Evolutionary conservation across 2,329 filamentous ascomycete species (phyloP), one percentile per base, ranked within the genome.

Genomic region (Pestalotiopsis sp.): DNA sequence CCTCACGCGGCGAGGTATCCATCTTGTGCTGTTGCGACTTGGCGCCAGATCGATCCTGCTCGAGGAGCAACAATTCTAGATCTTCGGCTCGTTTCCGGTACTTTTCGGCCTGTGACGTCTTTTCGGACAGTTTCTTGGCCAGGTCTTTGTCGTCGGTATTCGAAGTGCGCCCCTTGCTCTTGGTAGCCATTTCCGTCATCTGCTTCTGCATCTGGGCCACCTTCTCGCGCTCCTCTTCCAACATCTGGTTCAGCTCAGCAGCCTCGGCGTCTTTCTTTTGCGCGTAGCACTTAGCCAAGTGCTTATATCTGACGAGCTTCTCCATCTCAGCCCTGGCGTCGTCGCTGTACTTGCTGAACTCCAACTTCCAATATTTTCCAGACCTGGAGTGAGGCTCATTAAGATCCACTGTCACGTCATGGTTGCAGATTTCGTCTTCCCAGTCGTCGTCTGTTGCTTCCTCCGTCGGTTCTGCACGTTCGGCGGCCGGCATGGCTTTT

Each of bases 281-380:
- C 58, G 93, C 93, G 76, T 91, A 95, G 67, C 90, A 91, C 80
- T 93, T 95, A 68, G 92, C 92, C 70, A 93, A 84, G 76, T 93
- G 89, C 82, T 94, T 93, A 83, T 94, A 95, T 76, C 89, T 89
- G 76, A 95, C 87, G 75, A 95, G 84, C 81, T 92, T 93, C 81
- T 90, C 90, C 84, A 94, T 91, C 78, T 95, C 91, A 58, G 85
- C 86, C 77, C 89, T 89, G 71, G 92, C 92, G 71, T 92, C 91
- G 59, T 88, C 85, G 63, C 93, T 90, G 75, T 95, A 95, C 67
- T 85, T 87, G 72, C 93, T 87, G 74, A 92, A 95, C 75, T 94
- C 88, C 27, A 88, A 86, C 80, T 95, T 95, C 93, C 93, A 95
- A 79, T 92, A 94, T 74, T 87, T 90, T 6, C 92, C 92, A 3